Percentiles rank a stretch among this genome's conserved stretches.
Evolutionary conservation across 2,329 filamentous ascomycete genomes (phyloP).

Genomic region (Fusarium papillatum): DNA sequence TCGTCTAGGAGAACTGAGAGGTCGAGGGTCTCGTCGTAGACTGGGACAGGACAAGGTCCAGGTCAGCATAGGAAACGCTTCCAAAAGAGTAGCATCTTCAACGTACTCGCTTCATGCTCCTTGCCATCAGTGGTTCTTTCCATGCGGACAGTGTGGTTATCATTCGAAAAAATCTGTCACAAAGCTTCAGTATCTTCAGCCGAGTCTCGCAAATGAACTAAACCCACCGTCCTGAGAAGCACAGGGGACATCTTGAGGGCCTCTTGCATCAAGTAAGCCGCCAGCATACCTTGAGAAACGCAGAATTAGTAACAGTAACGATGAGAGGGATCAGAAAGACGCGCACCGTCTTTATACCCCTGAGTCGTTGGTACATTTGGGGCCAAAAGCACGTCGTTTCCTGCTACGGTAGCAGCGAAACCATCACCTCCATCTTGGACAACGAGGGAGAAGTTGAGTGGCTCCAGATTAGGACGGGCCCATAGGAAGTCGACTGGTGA

Average conservation of each 20-base stretch:
- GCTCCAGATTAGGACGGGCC: neutral
- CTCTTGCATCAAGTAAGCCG: neutral
- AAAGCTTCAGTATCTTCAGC: neutral
- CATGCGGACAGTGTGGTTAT: neutral
- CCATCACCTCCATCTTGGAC: neutral
- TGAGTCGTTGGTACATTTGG: neutral
- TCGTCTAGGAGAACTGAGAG: neutral
- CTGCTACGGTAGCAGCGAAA: neutral
- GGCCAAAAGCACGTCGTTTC: neutral
- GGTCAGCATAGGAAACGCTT: neutral
- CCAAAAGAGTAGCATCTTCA: neutral
- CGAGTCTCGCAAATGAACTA: neutral
- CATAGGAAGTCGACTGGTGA: neutral
- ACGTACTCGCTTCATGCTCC: neutral
- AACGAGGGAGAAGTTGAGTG: neutral
- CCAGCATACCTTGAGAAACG: neutral
- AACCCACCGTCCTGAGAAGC: neutral
- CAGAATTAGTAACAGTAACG: neutral
- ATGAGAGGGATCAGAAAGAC: neutral
- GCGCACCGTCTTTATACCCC: neutral
- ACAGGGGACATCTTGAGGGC: neutral
- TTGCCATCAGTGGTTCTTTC: neutral
- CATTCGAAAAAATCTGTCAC: neutral
- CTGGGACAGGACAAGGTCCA: neutral
- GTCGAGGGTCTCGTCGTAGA: neutral